Conservation (phyloP, 2,329 filamentous ascomycete genomes). For the Amylocarpus encephaloides region DNA sequence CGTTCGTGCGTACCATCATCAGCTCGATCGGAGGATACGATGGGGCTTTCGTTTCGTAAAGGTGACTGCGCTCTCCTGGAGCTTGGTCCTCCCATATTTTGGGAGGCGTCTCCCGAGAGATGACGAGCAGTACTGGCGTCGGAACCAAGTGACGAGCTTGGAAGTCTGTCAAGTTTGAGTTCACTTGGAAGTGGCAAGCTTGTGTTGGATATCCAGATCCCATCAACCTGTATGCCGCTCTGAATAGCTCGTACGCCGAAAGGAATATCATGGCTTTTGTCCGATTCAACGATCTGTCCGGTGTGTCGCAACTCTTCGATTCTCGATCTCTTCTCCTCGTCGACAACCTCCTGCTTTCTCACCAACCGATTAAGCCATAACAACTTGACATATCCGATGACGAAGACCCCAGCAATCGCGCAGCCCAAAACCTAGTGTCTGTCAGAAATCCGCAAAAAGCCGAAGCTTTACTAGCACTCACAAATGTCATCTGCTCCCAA, state of each 20-base stretch:
- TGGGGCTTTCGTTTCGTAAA: neutral
- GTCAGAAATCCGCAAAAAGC: neutral
- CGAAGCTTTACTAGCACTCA: slow-evolving; percentile 41
- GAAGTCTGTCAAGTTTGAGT: slow-evolving; percentile 14
- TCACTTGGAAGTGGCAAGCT: slow-evolving; percentile 24
- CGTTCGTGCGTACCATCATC: slow-evolving; percentile 3
- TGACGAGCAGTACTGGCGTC: slow-evolving; percentile 10
- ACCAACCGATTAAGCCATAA: slow-evolving; percentile 51
- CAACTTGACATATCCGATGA: slow-evolving; percentile 62
- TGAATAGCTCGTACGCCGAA: slow-evolving; percentile 85
- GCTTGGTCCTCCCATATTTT: slow-evolving; percentile 1
- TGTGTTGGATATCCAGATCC: slow-evolving; percentile 59
- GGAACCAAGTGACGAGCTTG: slow-evolving; percentile 5
- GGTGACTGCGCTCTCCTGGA: slow-evolving; percentile 10
- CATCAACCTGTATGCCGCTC: slow-evolving; percentile 75
- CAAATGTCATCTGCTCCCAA: slow-evolving; percentile 89
- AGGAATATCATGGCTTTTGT: slow-evolving; percentile 56
- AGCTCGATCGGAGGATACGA: neutral
- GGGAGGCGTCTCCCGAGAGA: slow-evolving; percentile 1
- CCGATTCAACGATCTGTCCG: slow-evolving; percentile 33
- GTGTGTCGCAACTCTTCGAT: slow-evolving; percentile 48
- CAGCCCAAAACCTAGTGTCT: slow-evolving; percentile 59
- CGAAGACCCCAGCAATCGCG: slow-evolving; percentile 64
- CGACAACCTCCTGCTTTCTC: slow-evolving; percentile 54
- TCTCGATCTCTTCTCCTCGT: slow-evolving; percentile 56